Percentiles rank a stretch among this genome's conserved stretches.
Conservation (phyloP, 208 protist genomes). For the Acanthamoeba healyi region DNA sequence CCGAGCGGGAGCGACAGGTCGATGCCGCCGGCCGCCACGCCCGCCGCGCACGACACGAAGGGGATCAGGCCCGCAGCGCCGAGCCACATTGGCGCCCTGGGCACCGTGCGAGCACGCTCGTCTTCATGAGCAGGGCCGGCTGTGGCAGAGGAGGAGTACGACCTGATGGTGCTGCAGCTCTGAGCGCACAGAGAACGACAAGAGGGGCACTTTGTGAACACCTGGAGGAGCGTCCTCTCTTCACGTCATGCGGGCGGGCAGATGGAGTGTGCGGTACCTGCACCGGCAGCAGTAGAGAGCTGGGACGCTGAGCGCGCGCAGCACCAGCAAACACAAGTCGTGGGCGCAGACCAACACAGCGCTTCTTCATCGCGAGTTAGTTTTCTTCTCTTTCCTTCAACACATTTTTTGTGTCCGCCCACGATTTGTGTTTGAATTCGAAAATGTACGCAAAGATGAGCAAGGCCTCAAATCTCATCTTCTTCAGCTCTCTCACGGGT, state of each 20-base stretch:
- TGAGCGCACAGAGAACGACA: no score
- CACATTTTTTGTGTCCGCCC: no score
- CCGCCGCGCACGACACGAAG: slow-evolving; percentile 45
- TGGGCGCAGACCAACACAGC: not conserved
- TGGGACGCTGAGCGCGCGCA: no score
- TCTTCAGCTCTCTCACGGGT: not conserved
- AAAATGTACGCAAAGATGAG: not conserved
- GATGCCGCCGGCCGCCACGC: not conserved
- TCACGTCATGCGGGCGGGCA: no score
- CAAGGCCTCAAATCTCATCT: no score
- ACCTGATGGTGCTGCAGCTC: no score
- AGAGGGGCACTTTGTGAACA: no score
- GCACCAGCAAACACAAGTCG: not conserved
- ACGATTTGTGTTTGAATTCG: no score
- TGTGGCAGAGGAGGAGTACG: not conserved
- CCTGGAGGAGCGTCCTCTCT: no score
- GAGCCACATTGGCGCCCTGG: slow-evolving; percentile 29
- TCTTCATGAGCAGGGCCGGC: not conserved
- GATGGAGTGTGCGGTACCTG: not conserved
- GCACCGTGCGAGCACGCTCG: not conserved
- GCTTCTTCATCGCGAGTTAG: not conserved
- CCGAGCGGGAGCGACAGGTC: not conserved
- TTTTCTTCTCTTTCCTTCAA: no score
- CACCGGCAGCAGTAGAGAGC: not conserved
- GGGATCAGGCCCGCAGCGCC: slow-evolving; percentile 63